phyloP scores from a whole-genome alignment of 345 rosid genomes.

The Lepidium sativum region DNA sequence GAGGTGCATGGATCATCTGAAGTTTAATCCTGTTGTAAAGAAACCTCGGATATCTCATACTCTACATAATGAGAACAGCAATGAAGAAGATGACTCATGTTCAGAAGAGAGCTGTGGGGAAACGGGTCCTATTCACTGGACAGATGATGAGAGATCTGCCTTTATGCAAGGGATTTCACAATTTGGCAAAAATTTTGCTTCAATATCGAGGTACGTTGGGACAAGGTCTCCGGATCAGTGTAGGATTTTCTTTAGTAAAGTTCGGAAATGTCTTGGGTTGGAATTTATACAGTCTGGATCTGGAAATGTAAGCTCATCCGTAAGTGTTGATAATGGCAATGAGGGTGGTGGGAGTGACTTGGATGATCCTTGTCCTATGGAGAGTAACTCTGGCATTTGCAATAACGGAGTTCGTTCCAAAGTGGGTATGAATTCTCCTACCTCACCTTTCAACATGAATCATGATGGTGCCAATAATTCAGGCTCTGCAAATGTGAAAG shows the following conservation, averaged over 20 bases:
- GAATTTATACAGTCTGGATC: constrained; percentile 46
- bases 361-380: constrained; percentile 55
- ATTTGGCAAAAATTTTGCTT: constrained; percentile 80
- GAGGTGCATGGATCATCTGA: constrained; percentile 34
- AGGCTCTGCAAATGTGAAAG: constrained; percentile 23
- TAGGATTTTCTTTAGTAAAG: constrained; percentile 86
- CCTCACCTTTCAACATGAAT: constrained; percentile 22
- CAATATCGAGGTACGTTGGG: constrained; percentile 51
- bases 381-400: constrained; percentile 40
- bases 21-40: constrained; percentile 37
- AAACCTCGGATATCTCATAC: constrained; percentile 47
- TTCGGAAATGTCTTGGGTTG: constrained; percentile 83
- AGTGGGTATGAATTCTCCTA: constrained; percentile 34
- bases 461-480: constrained; percentile 26
- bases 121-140: constrained; percentile 80
- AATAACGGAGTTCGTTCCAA: constrained; percentile 36
- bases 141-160: constrained; percentile 72
- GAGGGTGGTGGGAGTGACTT: constrained; percentile 69
- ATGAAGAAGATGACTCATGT: constrained; percentile 69
- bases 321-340: constrained; percentile 42
- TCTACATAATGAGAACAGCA: constrained; percentile 34
- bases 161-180: constrained; percentile 64
- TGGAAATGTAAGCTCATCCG: constrained; percentile 32
- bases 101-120: constrained; percentile 95
- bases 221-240: constrained; percentile 84